A percentile compares a stretch with the other conserved stretches of the same genome.
Conservation (phyloP, 371 early-diverging fungal species). For the Lichtheimia ornata region DNA sequence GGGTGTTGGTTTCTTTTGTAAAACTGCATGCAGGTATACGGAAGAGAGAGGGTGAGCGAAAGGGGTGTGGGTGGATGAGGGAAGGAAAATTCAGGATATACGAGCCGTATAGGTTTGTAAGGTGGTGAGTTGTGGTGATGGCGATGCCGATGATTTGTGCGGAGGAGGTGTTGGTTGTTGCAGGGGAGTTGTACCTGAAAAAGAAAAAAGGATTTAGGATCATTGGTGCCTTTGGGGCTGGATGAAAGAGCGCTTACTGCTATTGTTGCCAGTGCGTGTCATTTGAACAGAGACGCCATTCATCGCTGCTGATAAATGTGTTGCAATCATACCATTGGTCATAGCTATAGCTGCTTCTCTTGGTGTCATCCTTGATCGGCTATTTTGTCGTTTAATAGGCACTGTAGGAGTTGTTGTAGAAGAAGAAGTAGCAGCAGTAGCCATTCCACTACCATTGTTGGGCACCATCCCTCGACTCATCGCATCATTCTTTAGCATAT, state of each 20-base stretch:
- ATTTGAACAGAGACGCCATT: conserved; percentile 14
- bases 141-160: conserved; percentile 9
- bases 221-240: neutral
- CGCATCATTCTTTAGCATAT: neutral
- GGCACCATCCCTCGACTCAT: neutral
- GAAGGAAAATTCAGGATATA: neutral
- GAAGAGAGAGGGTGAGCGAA: neutral
- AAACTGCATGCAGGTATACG: too few relatives aligned
- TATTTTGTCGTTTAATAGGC: conserved; percentile 21
- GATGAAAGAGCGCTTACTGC: neutral
- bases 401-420: conserved; percentile 9
- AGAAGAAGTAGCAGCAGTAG: neutral
- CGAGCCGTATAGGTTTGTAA: neutral
- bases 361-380: conserved; percentile 34
- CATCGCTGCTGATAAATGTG: conserved; percentile 43
- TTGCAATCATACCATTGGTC: conserved; percentile 45
- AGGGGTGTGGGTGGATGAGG: neutral
- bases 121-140: conserved; percentile 1
- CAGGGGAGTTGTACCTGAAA: neutral
- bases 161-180: conserved; percentile 15
- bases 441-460: conserved; percentile 4
- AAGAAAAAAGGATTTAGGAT: neutral
- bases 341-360: conserved; percentile 44
- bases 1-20: too few relatives aligned
- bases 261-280: neutral